A percentile compares a stretch with the other conserved stretches of the same genome.
phyloP scores from a whole-genome alignment of 352 stramenopile species.

The Phytophthora sp. region DNA sequence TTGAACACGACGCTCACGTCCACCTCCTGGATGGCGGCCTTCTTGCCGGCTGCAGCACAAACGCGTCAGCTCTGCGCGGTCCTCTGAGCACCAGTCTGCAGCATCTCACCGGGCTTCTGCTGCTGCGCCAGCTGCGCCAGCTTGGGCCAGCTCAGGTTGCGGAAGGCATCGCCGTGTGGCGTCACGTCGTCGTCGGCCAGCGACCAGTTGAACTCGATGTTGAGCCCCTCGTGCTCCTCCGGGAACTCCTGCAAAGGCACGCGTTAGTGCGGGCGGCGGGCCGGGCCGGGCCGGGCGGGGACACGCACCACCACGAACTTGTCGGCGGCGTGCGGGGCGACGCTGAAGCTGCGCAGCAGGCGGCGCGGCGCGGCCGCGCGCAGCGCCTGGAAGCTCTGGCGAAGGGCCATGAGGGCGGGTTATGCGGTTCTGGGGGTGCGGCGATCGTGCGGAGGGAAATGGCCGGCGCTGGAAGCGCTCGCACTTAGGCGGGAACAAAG shows the following conservation, averaged over 20 bases:
- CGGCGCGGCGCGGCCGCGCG: conserved; percentile 47
- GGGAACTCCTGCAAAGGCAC: conserved; percentile 82
- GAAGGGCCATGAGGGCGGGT: conserved; percentile 54
- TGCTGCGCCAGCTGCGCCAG: conserved; percentile 70
- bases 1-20: conserved; percentile 70
- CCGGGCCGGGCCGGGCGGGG: neutral
- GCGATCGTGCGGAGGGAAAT: conserved; percentile 43
- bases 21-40: conserved; percentile 60
- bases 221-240: conserved; percentile 76
- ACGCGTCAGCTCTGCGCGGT: neutral
- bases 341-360: conserved; percentile 47
- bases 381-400: conserved; percentile 63
- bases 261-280: neutral
- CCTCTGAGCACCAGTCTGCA: neutral
- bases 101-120: conserved; percentile 52
- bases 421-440: conserved; percentile 38
- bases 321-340: conserved; percentile 67
- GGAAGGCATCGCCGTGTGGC: conserved; percentile 76
- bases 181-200: conserved; percentile 83
- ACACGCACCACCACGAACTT: conserved; percentile 80
- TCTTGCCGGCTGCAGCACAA: conserved; percentile 54
- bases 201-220: conserved; percentile 91
- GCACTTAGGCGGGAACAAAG: conserved; percentile 17
- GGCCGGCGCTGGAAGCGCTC: conserved; percentile 36
- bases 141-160: conserved; percentile 77